Base-by-base conservation (phyloP, 2,329 filamentous ascomycete genomes). In the Pseudogymnoascus sp. region DNA sequence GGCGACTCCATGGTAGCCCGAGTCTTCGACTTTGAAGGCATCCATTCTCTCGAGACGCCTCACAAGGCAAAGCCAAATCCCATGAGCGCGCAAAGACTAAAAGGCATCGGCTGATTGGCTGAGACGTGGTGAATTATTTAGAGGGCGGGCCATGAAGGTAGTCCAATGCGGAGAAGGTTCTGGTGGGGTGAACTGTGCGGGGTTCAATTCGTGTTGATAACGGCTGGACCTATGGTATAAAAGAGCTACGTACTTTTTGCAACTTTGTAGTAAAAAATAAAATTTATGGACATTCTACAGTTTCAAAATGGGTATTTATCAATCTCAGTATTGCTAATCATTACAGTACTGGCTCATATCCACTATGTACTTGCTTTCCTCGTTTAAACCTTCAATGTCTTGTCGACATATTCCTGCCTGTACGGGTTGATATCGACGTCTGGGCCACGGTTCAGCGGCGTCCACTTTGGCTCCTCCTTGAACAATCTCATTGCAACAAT, bases 391-490 rank as follows among this genome's bases (percentile, higher is more conserved):
- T 60, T 38, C 12, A 41, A 37, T 40, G 31, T 43, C n/a, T 65
- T 65, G 16, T 69, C 65, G 41, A 96, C 79, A 72, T 99, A 99
- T 59, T 86, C 84, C 81, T 91, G 85, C 64, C 95, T 85, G 74
- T 87, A 89, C 61, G 82, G 78, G 77, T 98, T 99, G 65, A 75
- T 75, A 73, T 98, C 91, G 46, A 96, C 84, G 59, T 93, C 89
- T 4, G 79, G 77, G 6, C 84, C 85, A 63, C 95, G 86, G 78
- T 96, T 96, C 68, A 99, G 77, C 12, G 95, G 90, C 37, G 92
- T 98, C 95, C 95, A 99, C 78, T 98, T 97, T 35, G 95, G 95
- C 77, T 98, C 93, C 68, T 98, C 95, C 79, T 98, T 93, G 84
- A 98, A 99, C 61, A 99, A 81, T 63, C 95, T 85, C 91, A 98